Percentiles rank a stretch among this genome's conserved stretches.
phyloP scores from a whole-genome alignment of 805 yeast genomes.

The Debaryomyces maramus region DNA sequence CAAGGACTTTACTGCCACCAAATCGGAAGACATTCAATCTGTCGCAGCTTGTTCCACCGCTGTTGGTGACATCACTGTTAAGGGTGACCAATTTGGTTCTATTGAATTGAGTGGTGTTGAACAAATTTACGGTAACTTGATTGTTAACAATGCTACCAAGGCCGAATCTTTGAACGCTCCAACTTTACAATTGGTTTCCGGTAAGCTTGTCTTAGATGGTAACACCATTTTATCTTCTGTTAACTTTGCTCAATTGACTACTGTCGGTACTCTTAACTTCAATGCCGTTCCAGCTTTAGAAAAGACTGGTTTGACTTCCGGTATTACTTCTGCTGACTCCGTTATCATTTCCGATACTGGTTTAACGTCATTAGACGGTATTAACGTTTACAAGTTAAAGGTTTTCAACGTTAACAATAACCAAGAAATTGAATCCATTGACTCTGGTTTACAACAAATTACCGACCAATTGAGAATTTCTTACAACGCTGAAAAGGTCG shows the following conservation, averaged over 20 bases:
- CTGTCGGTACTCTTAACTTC: constrained; percentile 79
- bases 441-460: constrained; percentile 72
- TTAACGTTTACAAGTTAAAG: constrained; percentile 48
- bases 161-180: constrained; percentile 76
- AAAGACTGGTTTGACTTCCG: constrained; percentile 61
- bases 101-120: constrained; percentile 73
- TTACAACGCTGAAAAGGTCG: constrained; percentile 78
- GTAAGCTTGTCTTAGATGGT: constrained; percentile 58
- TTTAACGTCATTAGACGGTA: constrained; percentile 66
- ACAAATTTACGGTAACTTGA: constrained; percentile 75
- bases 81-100: constrained; percentile 57
- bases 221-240: constrained; percentile 68
- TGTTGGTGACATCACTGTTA: constrained; percentile 73
- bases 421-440: constrained; percentile 66
- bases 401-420: constrained; percentile 88
- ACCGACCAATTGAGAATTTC: constrained; percentile 76
- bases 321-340: constrained; percentile 71
- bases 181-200: constrained; percentile 70
- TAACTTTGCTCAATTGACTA: constrained; percentile 73
- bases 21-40: constrained; percentile 74
- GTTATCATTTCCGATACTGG: constrained; percentile 74
- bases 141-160: constrained; percentile 60
- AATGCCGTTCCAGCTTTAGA: constrained; percentile 84
- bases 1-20: constrained; percentile 66
- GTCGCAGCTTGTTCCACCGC: constrained; percentile 75